Evolutionary conservation across 805 yeast genomes (phyloP).

Genomic region (Saccharomyces mikatae): DNA sequence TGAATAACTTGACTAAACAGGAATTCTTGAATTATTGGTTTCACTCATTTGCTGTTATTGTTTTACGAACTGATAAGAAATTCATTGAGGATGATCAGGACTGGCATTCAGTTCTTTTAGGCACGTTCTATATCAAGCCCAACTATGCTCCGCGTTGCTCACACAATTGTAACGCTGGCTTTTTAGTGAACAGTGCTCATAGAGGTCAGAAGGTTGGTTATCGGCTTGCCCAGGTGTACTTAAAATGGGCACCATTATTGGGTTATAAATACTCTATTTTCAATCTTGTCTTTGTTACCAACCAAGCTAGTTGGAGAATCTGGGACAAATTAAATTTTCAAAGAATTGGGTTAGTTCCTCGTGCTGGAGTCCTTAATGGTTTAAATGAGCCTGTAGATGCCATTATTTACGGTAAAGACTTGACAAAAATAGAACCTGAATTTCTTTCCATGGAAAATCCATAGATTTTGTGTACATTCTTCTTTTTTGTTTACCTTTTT

Average conservation of each 20-base stretch:
- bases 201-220: conserved; percentile 68
- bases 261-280: conserved; percentile 81
- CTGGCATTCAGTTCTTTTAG: conserved; percentile 49
- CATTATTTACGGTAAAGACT: conserved; percentile 61
- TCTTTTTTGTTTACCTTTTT: not conserved
- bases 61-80: conserved; percentile 40
- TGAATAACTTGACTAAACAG: conserved; percentile 33
- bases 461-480: not conserved
- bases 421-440: conserved; percentile 29
- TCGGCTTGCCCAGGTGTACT: conserved; percentile 58
- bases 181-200: conserved; percentile 50
- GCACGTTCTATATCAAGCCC: conserved; percentile 77
- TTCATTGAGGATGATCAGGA: conserved; percentile 20
- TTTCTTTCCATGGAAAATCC: conserved; percentile 2
- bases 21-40: conserved; percentile 64
- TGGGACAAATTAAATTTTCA: conserved; percentile 85
- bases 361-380: conserved; percentile 70
- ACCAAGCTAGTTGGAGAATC: conserved; percentile 61
- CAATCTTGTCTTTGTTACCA: conserved; percentile 79
- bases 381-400: conserved; percentile 63
- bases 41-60: conserved; percentile 53
- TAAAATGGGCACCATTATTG: conserved; percentile 64
- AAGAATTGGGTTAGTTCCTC: conserved; percentile 63
- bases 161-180: conserved; percentile 84
- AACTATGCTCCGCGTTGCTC: conserved; percentile 80